Evolutionary conservation across 83 land plant species (phyloP).

Genomic region (Picea abies): DNA sequence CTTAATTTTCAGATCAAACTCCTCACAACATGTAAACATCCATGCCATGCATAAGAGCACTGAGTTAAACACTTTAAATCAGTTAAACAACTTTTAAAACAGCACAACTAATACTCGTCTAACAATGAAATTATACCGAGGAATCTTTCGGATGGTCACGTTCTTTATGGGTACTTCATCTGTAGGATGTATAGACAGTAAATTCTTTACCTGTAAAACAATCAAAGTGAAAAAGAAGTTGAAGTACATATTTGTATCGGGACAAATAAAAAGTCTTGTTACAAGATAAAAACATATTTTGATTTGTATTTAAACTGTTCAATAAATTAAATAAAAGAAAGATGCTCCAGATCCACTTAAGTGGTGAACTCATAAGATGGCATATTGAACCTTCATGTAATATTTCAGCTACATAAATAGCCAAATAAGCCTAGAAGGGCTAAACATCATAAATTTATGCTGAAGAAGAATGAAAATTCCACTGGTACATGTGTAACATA

Average conservation of each 20-base stretch:
- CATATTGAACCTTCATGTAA: not conserved
- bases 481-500: no score
- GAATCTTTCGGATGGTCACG: conserved; percentile 66
- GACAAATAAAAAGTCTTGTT: not conserved
- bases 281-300: not conserved
- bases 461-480: no score
- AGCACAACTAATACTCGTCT: not conserved
- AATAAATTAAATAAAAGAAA: not conserved
- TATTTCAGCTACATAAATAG: not conserved
- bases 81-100: not conserved
- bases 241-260: not conserved
- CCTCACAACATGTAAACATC: not conserved
- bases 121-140: conserved; percentile 30
- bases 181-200: conserved; percentile 57
- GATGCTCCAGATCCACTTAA: not conserved
- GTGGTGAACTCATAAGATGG: not conserved
- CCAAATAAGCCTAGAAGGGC: not conserved
- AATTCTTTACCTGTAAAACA: conserved; percentile 60
- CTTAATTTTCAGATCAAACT: no score
- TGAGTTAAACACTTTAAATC: not conserved
- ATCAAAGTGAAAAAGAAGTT: not conserved
- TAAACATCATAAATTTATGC: not conserved
- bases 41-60: not conserved
- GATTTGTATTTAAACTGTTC: not conserved
- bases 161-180: conserved; percentile 66